Evolutionary conservation across 2,329 filamentous ascomycete genomes (phyloP).

Genomic region (Colletotrichum sp.): DNA sequence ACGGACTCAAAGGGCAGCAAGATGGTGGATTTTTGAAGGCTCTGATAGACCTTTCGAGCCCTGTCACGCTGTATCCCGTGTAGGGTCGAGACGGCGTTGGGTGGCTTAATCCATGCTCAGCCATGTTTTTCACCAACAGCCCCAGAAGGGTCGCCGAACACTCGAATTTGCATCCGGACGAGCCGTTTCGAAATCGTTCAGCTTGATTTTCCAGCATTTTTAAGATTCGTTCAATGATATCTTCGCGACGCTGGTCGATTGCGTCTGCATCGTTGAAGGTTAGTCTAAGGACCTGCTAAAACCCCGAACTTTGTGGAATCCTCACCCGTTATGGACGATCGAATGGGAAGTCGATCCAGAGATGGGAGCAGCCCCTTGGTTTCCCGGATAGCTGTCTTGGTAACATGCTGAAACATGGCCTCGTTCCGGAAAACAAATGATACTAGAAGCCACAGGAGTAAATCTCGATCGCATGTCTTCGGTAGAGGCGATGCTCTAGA

Average conservation of each 20-base stretch:
- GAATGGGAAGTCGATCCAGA: not conserved
- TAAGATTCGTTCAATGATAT: not conserved
- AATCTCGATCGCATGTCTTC: not conserved
- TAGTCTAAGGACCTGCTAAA: not conserved
- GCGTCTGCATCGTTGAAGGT: not conserved
- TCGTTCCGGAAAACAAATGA: slow-evolving; percentile 20
- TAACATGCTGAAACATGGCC: not conserved
- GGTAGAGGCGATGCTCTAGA: not conserved
- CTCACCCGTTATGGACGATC: not conserved
- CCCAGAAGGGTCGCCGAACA: not conserved
- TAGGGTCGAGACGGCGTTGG: not conserved
- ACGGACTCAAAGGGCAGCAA: not conserved
- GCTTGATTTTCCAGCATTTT: not conserved
- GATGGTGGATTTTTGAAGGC: not conserved
- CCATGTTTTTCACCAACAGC: not conserved
- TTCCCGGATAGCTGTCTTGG: slow-evolving; percentile 1
- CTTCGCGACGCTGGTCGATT: not conserved
- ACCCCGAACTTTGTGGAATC: not conserved
- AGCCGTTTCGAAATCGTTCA: not conserved
- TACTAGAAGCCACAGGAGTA: slow-evolving; percentile 14
- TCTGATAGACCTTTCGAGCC: not conserved
- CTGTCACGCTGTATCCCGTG: not conserved
- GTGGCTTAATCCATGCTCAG: not conserved
- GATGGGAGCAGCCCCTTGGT: not conserved
- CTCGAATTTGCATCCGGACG: not conserved